Conservation (phyloP, 2,329 filamentous ascomycete species). For the Pseudogymnoascus sp. region DNA sequence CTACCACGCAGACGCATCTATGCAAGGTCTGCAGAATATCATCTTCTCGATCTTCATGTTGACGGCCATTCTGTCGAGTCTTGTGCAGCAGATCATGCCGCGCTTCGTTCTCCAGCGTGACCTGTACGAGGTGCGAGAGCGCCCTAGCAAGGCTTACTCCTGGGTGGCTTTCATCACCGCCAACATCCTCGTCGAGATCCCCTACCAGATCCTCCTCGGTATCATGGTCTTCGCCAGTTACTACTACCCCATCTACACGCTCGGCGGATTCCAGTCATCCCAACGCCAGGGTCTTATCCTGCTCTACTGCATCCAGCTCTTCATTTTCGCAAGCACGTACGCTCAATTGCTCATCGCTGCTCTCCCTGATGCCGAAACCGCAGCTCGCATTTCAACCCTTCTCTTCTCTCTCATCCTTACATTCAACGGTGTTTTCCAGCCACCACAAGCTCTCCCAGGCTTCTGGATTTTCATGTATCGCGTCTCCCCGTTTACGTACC, state of each 20-base stretch:
- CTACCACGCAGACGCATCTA: conserved; percentile 50
- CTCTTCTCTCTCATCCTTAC: conserved; percentile 66
- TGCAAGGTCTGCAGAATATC: conserved; percentile 62
- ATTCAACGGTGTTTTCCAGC: conserved; percentile 70
- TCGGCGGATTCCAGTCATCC: conserved; percentile 43
- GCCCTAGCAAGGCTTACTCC: conserved; percentile 31
- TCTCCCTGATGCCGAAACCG: conserved; percentile 68
- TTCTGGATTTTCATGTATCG: conserved; percentile 89
- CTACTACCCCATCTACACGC: conserved; percentile 69
- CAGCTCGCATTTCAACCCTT: conserved; percentile 69
- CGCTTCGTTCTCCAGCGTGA: conserved; percentile 62
- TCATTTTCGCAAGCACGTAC: conserved; percentile 79
- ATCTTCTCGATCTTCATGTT: conserved; percentile 69
- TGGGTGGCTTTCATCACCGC: conserved; percentile 29
- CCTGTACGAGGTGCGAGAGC: conserved; percentile 51
- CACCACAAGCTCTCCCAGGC: conserved; percentile 54
- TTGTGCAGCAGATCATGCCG: conserved; percentile 62
- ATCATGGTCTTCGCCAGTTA: conserved; percentile 70
- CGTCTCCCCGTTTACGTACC: conserved; percentile 56
- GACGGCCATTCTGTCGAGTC: conserved; percentile 59
- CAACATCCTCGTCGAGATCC: conserved; percentile 70
- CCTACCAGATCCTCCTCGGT: conserved; percentile 72
- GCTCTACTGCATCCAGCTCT: conserved; percentile 66
- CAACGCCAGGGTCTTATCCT: conserved; percentile 57
- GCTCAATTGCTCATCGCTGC: conserved; percentile 71